Base-by-base conservation (phyloP, 2,329 filamentous ascomycete species). In the Aureobasidium melanogenum region DNA sequence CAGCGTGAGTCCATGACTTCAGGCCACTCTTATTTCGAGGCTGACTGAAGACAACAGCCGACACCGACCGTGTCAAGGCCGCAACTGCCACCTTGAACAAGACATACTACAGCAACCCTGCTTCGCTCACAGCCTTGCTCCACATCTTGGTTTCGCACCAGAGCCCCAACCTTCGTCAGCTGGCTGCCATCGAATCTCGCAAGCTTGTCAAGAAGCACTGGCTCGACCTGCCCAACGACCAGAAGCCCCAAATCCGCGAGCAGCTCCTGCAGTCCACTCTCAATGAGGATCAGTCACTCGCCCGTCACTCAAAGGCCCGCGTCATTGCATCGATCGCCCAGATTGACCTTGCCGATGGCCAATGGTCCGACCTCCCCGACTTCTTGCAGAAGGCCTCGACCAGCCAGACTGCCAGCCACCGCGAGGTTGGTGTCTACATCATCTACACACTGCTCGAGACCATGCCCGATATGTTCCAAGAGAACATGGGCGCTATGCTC, bases 351-450 rank as follows among this genome's bases (percentile, higher is more conserved):
- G 85, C 90, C 65, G 87, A 95, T 73, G 90, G 88, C 66, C 86
- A 96, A 75, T 95, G 90, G 90, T 78, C 78, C 30, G 88, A 95
- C 62, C 84, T 97, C 63, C 85, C 95, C 56, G 84, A 86, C 66
- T 83, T 88, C 67, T 83, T 97, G 58, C 83, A 91, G 64, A 88
- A 88, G 71, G 89, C 94, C 64, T 87, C 89, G 67, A 88, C 84
- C 67, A 92, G 86, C 72, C 78, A 82, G 63, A 86, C 87, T 64
- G 86, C 89, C 56, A 81, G 85, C 64, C 89, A 96, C 74, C 88
- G 94, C 67, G 91, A 96, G 73, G 89, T 97, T 43, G 91, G 89
- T 66, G 88, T 93, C 66, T 97, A 94, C 78, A 91, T 97, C 68
- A 86, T 97, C 66, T 97, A 87, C 78, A 93, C 91, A 64, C 86